These are phyloP conservation scores for Blastomyces emzantsi DNA, from an alignment of 2,329 filamentous ascomycete species.

Conservation along the genomic window DNA sequence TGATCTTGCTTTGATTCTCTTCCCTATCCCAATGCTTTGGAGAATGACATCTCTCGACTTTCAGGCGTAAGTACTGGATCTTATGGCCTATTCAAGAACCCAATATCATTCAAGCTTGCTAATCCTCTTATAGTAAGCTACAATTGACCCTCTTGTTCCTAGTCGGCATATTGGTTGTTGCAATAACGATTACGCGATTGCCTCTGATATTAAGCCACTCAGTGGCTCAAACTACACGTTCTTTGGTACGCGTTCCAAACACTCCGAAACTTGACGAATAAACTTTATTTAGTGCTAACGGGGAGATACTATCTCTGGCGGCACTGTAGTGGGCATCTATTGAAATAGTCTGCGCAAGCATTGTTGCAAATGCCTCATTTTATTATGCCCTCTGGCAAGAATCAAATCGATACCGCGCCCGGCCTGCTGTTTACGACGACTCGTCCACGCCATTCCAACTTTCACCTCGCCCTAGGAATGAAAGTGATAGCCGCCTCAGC, in stretches of 20 bases:
- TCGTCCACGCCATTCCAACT: not conserved
- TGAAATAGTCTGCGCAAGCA: constrained; percentile 15
- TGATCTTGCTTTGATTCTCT: constrained; percentile 16
- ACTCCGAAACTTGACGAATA: not conserved
- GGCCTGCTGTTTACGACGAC: not conserved
- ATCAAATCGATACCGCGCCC: constrained; percentile 4
- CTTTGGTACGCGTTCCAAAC: constrained; percentile 12
- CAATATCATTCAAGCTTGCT: not conserved
- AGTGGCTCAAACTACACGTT: constrained; percentile 14
- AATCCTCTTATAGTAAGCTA: constrained; percentile 12
- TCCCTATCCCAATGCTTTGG: constrained; percentile 18
- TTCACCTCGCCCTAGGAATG: not conserved
- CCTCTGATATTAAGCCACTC: constrained; percentile 15
- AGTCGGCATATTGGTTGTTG: constrained; percentile 14
- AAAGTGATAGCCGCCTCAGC: not conserved
- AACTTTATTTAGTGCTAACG: not conserved
- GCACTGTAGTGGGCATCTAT: constrained; percentile 16
- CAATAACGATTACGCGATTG: constrained; percentile 15
- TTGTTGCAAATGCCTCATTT: constrained; percentile 17
- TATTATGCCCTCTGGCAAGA: constrained; percentile 17
- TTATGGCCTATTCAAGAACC: not conserved
- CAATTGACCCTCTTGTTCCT: constrained; percentile 17
- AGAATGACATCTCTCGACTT: constrained; percentile 15
- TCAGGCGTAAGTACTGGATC: constrained; percentile 13
- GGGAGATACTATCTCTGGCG: not conserved